Conservation (phyloP, 2,329 filamentous ascomycete genomes). For the Myriosclerotinia scirpicola region DNA sequence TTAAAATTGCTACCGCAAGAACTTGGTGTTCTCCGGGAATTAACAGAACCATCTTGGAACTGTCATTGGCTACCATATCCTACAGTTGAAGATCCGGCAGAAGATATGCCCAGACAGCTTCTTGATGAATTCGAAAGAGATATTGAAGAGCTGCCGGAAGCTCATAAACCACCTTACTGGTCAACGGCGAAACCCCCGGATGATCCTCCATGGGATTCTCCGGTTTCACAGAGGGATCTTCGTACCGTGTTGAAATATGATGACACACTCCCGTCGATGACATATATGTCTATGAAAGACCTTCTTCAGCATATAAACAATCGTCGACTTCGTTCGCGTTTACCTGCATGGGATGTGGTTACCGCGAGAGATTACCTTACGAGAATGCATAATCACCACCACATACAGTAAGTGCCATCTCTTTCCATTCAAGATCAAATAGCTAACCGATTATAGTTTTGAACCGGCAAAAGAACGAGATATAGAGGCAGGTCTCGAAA, state of each 20-base stretch:
- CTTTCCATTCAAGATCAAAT: not conserved
- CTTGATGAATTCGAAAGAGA: conserved; percentile 27
- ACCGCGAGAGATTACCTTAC: not conserved
- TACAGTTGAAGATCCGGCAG: not conserved
- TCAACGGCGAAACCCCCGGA: not conserved
- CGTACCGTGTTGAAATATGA: not conserved
- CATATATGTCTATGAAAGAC: not conserved
- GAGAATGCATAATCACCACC: not conserved
- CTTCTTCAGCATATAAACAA: conserved; percentile 8
- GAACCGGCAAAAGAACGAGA: not conserved
- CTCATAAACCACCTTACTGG: conserved; percentile 24
- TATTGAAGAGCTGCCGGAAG: conserved; percentile 13
- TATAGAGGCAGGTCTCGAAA: not conserved
- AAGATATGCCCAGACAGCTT: conserved; percentile 1
- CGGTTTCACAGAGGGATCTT: conserved; percentile 4
- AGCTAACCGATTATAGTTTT: conserved; percentile 8
- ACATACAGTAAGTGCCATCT: conserved; percentile 8
- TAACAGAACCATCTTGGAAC: conserved; percentile 12
- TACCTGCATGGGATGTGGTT: not conserved
- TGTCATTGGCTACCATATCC: conserved; percentile 11
- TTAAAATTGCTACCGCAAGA: conserved; percentile 1
- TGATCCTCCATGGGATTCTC: not conserved
- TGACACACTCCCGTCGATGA: no score
- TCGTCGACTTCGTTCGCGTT: not conserved
- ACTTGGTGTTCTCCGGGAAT: conserved; percentile 7